These are phyloP conservation scores for Chlorella sp. DNA, from an alignment of 139 green algal genomes.

Conservation along the genomic window DNA sequence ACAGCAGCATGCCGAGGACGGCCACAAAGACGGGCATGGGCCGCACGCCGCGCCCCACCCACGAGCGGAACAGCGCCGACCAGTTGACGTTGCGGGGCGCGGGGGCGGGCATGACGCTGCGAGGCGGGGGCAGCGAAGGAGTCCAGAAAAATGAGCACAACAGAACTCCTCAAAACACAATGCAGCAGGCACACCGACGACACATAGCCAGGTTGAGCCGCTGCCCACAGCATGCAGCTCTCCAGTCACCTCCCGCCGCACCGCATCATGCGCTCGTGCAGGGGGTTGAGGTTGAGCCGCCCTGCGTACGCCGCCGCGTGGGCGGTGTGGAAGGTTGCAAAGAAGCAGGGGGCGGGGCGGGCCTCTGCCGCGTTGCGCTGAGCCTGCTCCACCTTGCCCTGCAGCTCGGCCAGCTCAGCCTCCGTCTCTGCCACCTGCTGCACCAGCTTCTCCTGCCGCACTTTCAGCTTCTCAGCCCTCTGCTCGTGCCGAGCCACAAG, in stretches of 20 bases:
- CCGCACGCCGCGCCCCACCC: constrained; percentile 19
- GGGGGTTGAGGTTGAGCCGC: constrained; percentile 39
- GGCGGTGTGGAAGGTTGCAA: constrained; percentile 33
- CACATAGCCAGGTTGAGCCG: not conserved
- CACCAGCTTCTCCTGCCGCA: not conserved
- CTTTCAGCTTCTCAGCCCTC: not conserved
- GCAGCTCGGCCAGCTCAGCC: not conserved
- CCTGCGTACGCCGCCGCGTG: constrained; percentile 31
- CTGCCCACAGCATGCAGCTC: not conserved
- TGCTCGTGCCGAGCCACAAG: no score
- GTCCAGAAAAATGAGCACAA: not conserved
- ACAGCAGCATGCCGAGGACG: constrained; percentile 50
- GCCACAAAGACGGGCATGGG: constrained; percentile 14
- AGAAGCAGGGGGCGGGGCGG: constrained; percentile 30
- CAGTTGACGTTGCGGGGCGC: constrained; percentile 53
- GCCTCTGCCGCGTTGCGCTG: constrained; percentile 1
- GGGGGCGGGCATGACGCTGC: constrained; percentile 32
- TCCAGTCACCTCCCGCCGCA: not conserved
- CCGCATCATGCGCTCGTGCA: constrained; percentile 38
- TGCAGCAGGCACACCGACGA: not conserved
- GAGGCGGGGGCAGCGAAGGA: not conserved
- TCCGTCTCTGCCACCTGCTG: not conserved
- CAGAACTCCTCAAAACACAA: not conserved
- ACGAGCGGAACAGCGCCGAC: constrained; percentile 30
- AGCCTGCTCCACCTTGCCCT: constrained; percentile 1